Evolutionary conservation across 805 yeast genomes (phyloP), one percentile per base, ranked within the genome.

Genomic region (Spathaspora passalidarum): DNA sequence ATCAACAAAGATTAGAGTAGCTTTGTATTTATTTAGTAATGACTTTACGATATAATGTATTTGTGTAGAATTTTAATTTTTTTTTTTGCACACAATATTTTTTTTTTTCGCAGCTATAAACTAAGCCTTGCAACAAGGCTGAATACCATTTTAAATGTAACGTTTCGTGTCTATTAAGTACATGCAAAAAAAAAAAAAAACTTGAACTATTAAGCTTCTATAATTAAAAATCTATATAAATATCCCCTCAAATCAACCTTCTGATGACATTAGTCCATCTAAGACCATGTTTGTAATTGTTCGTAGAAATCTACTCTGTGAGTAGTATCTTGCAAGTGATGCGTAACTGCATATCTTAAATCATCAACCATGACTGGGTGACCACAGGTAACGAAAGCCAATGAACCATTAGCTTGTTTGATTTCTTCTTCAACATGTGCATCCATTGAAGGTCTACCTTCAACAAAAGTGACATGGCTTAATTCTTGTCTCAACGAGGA

Each of bases 281-380:
- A 47, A 36, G 47, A 68, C 95, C 96, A 87, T 11, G 76, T 72
- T 65, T 85, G 89, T 43, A 84, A 75, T 57, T 86, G 91, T 59
- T 88, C 96, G 56, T 72, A 83, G 56, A 82, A 83, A 49, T 84
- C 91, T 14, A 86, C 78, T 38, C 87, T 74, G 42, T 74, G 66
- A n/a, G 72, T 61, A 9, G 56, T 49, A 23, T 62, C 49, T 26
- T 69, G 63, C 43, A 81, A 59, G 46, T 75, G 59, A 36, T 66
- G 51, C 1, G 76, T 68, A 3, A 82, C 76, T 2, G 73, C 59
- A 34, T 68, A 59, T 57, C 92, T 73, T 16, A 82, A 51, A 2
- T 66, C 73, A 56, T 84, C 91, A 53, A 75, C 82, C 76, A 83
- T 75, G 3, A 61, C 47, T 26, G 80, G 75, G 40, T 84, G 86